These are phyloP conservation scores for Bolboschoenoplectus hybrid DNA, from an alignment of 202 grass and related monocot genomes.

Conservation along the genomic window DNA sequence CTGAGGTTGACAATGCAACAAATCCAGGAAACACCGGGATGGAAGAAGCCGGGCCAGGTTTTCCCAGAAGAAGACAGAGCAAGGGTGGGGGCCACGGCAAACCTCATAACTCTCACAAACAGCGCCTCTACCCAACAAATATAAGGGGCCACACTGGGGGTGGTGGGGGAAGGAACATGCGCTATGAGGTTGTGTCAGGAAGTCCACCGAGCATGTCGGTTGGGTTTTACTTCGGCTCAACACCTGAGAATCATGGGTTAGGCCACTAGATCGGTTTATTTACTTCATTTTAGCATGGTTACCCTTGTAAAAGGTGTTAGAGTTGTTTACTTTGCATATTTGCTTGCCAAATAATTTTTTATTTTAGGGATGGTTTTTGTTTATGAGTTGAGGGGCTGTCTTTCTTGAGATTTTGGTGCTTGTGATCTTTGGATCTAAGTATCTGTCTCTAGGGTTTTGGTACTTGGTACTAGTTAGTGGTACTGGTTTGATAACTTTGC, in stretches of 20 bases:
- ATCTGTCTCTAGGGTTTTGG: constrained; percentile 4
- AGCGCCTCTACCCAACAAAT: constrained; percentile 87
- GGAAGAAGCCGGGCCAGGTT: constrained; percentile 71
- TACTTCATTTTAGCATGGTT: constrained; percentile 25
- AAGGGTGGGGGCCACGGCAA: constrained; percentile 63
- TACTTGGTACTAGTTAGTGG: background rate
- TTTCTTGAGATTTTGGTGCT: constrained; percentile 43
- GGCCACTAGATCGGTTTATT: constrained; percentile 30
- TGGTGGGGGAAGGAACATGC: constrained; percentile 36
- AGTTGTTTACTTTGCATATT: constrained; percentile 39
- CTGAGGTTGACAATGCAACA: constrained; percentile 52
- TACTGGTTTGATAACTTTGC: constrained; percentile 8
- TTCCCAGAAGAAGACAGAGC: constrained; percentile 68
- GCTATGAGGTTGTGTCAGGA: constrained; percentile 69
- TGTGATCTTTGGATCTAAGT: constrained; percentile 13
- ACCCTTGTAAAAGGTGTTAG: constrained; percentile 25
- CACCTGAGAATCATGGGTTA: constrained; percentile 88
- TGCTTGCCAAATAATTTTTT: constrained; percentile 29
- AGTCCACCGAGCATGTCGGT: constrained; percentile 93
- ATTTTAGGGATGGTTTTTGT: constrained; percentile 12
- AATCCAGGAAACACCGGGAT: constrained; percentile 47
- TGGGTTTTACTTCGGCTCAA: constrained; percentile 96
- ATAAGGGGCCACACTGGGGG: constrained; percentile 53
- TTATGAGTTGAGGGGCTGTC: constrained; percentile 56
- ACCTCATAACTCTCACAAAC: constrained; percentile 56